These are phyloP conservation scores for Halophytophthora polymorphica DNA, from an alignment of 352 stramenopile species.

Conservation along the genomic window DNA sequence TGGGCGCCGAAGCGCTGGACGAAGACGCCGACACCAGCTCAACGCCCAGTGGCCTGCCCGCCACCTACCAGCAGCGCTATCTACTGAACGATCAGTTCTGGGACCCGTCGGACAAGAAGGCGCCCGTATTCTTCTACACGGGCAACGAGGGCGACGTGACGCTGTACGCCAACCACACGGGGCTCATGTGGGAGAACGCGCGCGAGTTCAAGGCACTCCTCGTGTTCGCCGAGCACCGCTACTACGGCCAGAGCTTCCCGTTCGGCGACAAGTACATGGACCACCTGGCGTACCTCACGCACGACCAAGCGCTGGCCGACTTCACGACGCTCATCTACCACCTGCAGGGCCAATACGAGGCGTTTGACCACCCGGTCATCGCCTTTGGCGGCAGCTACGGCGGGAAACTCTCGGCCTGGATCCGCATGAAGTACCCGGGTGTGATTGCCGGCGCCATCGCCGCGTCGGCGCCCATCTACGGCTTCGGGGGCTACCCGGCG, in stretches of 20 bases:
- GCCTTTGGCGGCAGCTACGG: constrained; percentile 95
- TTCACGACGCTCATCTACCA: constrained; percentile 88
- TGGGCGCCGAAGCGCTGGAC: constrained; percentile 23
- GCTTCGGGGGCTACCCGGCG: constrained; percentile 66
- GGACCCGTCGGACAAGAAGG: constrained; percentile 56
- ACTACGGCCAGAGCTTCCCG: constrained; percentile 91
- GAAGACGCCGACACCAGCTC: constrained; percentile 1
- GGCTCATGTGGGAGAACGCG: constrained; percentile 94
- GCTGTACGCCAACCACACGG: constrained; percentile 93
- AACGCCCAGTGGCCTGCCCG: constrained; percentile 20
- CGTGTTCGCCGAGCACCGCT: constrained; percentile 96
- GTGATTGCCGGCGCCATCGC: constrained; percentile 92
- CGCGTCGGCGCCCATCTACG: constrained; percentile 91
- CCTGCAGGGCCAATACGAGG: constrained; percentile 73
- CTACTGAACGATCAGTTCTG: constrained; percentile 88
- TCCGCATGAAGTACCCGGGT: constrained; percentile 94
- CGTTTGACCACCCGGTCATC: constrained; percentile 85
- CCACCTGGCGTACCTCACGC: constrained; percentile 80
- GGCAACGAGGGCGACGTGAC: constrained; percentile 94
- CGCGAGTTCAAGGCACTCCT: constrained; percentile 85
- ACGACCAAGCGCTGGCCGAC: constrained; percentile 93
- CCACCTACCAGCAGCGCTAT: constrained; percentile 87
- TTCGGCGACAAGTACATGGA: constrained; percentile 68
- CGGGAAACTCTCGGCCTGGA: constrained; percentile 94
- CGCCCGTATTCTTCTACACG: constrained; percentile 92